Evolutionary conservation across 2,329 filamentous ascomycete genomes (phyloP), one percentile per base, ranked within the genome.

Genomic region (Diaporthe citri): DNA sequence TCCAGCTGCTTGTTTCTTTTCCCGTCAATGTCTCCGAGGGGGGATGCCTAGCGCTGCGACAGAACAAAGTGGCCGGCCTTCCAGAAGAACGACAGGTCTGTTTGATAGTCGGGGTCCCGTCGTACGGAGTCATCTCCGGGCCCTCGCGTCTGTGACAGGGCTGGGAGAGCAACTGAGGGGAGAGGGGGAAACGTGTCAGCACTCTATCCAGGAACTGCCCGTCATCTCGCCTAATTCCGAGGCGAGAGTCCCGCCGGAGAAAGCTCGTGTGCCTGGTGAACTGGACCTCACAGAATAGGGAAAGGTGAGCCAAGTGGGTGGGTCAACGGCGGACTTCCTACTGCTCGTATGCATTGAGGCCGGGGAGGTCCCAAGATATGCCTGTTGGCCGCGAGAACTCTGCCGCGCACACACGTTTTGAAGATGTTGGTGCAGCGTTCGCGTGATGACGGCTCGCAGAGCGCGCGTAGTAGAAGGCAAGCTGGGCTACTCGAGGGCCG

Each of bases 201-300:
- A 69, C 64, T 41, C 64, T 55, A 55, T 55, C 46, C 55, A 20
- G 28, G 56, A 31, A 51, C 71, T 46, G 46, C 20, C 57, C 57
- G 59, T 72, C 71, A 72, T 72, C 71, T 72, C 71, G 71, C 71
- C 57, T 72, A 72, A 55, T 64, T 10, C 51, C 57, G 71, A 64
- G 57, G 71, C 71, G 71, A 72, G 57, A 64, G 5, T 55, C 60
- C 71, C 57, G 71, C 46, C 57, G 52, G 67, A 36, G 12, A 28
- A 36, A 31, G 52, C 28, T 71, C 56, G 22, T 41, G 34, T 71
- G 51, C 36, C 22, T 28, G 34, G 36, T 41, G 46, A 41, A 64
- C 10, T 31, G 57, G 36, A 6, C 20, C 36, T 41, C 9, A 59
- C 55, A 20, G 31, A 71, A 60, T 25, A 57, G 69, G 41, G 69